Base-by-base conservation (phyloP, 1,139 yeast species). In the Scheffersomyces titani region DNA sequence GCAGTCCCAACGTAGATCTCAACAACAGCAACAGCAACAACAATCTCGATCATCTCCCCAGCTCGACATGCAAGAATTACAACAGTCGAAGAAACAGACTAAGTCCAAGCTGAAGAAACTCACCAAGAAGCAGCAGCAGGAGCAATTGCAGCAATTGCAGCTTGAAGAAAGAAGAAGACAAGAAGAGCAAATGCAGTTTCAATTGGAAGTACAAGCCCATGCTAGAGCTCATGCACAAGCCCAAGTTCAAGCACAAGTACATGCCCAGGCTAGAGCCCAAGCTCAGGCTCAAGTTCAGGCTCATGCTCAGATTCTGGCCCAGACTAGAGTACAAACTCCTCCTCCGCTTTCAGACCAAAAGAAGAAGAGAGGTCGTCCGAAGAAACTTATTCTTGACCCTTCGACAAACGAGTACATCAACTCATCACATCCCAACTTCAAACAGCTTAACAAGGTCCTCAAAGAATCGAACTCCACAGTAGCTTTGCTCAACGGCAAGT, bases 341-440 rank as follows among this genome's bases (percentile, higher is more conserved):
- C 60, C 47, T 19, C 56, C 57, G 49, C 48, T 50, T 49, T 59
- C 54, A 55, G 72, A 63, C 13, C 64, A 65, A 19, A 78, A 77
- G 65, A 75, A 76, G 62, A 76, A 74, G 60, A 66, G 83, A 56
- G 84, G 84, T 3, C 71, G 84, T 51, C 84, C 84, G 19, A 78
- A 72, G 64, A 76, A 79, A 59, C 70, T 78, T 47, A 71, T 80
- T 48, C 71, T 76, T 54, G 84, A 80, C 61, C 80, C 82, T 0
- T 57, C 77, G 18, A 70, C 79, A 11, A 79, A 79, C 59, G 73
- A 74, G 54, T 78, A 76, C 61, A 77, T 79, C 55, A 82, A 78
- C 62, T 76, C 80, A 22, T 70, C 73, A 19, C 82, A 80, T 63
- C 81, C 82, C 11, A 76, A 78, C 60, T 80, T 73, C 63, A 78